Evolutionary conservation across 2,329 filamentous ascomycete species (phyloP), one percentile per base, ranked within the genome.

Genomic region (Aspergillus pseudoviridinutans): DNA sequence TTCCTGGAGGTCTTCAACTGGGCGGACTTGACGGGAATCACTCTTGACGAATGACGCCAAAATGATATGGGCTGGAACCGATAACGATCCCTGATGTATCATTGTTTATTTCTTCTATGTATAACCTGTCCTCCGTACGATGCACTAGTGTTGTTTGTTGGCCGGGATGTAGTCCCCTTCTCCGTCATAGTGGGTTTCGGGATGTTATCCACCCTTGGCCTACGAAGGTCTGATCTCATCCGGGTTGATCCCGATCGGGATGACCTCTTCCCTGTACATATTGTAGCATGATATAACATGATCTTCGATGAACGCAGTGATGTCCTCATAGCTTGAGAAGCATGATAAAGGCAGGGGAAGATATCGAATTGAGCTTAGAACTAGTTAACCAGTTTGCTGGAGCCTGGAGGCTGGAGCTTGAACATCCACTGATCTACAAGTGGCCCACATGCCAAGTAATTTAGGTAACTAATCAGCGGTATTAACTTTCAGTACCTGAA

Each of bases 1-100:
- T 72, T 71, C 50, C 59, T 72, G 41, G 71, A 71, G 41, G 69
- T 69, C 1, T 73, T 73, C 53, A 66, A 73, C 51, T 73, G 69
- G 69, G 70, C 69, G 10, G 67, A 73, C 55, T 50, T 73, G 42
- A 66, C 69, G 14, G 68, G 65, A 1, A 65, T 71, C 54, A 64
- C 65, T 1, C 62, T 71, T 22, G 63, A 61, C 51, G 60, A 56
- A 60, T 59, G 49, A 35, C 38, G 47, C 41, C 50, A 51, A 24
- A 27, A 24, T 44, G n/a, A 9, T 6, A 24, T 32, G 20, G 41
- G 27, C 28, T 29, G n/a, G 44, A 27, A 24, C 46, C 22, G 20
- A 42, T 4, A 10, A n/a, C 7, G 4, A 29, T 22, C 14, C 4
- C 1, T 42, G 51, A n/a, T 46, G 41, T 25, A 29, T 42, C 6